A percentile compares a stretch with the other conserved stretches of the same genome.
phyloP scores from a whole-genome alignment of 2,329 filamentous ascomycete species.

The Colletotrichum tamarilloi region DNA sequence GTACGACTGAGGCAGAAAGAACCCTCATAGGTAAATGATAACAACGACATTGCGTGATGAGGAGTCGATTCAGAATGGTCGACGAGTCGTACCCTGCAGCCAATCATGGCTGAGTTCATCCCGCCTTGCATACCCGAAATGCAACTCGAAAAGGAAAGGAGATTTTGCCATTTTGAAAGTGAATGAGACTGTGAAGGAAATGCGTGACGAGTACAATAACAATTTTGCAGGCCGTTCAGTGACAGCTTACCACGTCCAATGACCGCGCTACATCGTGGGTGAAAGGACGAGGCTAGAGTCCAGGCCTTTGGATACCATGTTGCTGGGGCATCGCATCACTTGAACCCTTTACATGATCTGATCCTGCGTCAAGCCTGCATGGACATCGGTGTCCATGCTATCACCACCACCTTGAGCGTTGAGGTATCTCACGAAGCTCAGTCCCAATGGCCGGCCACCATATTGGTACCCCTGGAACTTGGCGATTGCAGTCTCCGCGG shows the following conservation, averaged over 20 bases:
- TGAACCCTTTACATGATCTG: conserved; percentile 83
- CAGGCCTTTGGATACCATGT: not conserved
- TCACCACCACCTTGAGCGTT: conserved; percentile 73
- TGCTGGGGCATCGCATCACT: not conserved
- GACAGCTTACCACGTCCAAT: not conserved
- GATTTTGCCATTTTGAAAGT: conserved; percentile 10
- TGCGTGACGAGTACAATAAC: conserved; percentile 11
- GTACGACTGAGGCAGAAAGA: not conserved
- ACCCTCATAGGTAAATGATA: conserved; percentile 1
- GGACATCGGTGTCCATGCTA: conserved; percentile 85
- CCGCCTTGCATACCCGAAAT: not conserved
- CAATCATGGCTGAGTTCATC: not conserved
- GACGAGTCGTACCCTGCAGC: not conserved
- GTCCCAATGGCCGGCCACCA: conserved; percentile 89
- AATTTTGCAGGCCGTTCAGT: not conserved
- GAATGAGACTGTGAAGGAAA: not conserved
- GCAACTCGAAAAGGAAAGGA: not conserved
- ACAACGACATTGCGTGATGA: conserved; percentile 9
- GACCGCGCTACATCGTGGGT: not conserved
- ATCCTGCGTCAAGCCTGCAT: conserved; percentile 87
- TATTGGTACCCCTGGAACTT: conserved; percentile 99
- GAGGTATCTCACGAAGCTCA: conserved; percentile 94
- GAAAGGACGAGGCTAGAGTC: no score
- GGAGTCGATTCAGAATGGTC: not conserved
- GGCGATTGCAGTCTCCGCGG: conserved; percentile 91